phyloP scores from a whole-genome alignment of 2,329 filamentous ascomycete genomes.

The Beauveria caledonica region DNA sequence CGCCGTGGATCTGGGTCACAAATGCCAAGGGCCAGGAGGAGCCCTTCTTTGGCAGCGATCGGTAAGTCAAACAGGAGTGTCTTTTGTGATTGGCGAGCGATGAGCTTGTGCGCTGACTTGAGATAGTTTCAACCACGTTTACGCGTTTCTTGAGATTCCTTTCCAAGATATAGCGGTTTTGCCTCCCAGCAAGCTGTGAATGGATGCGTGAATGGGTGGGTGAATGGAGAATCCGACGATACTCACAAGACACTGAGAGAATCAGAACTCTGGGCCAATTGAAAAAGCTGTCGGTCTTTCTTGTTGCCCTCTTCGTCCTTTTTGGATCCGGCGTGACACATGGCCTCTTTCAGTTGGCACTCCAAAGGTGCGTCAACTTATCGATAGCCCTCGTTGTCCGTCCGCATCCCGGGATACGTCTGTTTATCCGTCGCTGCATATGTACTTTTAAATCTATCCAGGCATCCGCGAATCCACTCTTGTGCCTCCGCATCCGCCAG shows the following conservation, averaged over 20 bases:
- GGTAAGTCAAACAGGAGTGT: slow-evolving; percentile 30
- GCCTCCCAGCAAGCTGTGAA: slow-evolving; percentile 15
- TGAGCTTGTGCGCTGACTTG: background rate
- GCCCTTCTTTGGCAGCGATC: slow-evolving; percentile 71
- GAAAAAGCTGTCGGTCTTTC: no score
- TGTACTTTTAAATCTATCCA: slow-evolving; percentile 7
- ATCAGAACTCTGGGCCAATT: no score
- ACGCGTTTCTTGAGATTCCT: slow-evolving; percentile 54
- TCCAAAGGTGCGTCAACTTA: background rate
- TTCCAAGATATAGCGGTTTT: slow-evolving; percentile 42
- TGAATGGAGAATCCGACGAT: no score
- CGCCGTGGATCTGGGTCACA: slow-evolving; percentile 66
- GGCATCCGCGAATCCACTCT: slow-evolving; percentile 3
- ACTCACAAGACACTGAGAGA: no score
- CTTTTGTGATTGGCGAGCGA: background rate
- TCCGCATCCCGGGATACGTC: slow-evolving; percentile 2
- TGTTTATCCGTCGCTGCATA: slow-evolving; percentile 11
- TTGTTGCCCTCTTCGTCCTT: no score
- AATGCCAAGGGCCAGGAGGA: slow-evolving; percentile 50
- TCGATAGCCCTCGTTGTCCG: slow-evolving; percentile 4
- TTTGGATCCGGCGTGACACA: no score
- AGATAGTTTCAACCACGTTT: slow-evolving; percentile 58
- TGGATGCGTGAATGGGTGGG: no score
- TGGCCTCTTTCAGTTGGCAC: no score
- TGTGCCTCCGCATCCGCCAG: slow-evolving; percentile 6